Percentiles rank a stretch among this genome's conserved stretches.
These are phyloP conservation scores for Trametes coccinea DNA, from an alignment of 768 basidiomycete genomes.

Conservation along the genomic window DNA sequence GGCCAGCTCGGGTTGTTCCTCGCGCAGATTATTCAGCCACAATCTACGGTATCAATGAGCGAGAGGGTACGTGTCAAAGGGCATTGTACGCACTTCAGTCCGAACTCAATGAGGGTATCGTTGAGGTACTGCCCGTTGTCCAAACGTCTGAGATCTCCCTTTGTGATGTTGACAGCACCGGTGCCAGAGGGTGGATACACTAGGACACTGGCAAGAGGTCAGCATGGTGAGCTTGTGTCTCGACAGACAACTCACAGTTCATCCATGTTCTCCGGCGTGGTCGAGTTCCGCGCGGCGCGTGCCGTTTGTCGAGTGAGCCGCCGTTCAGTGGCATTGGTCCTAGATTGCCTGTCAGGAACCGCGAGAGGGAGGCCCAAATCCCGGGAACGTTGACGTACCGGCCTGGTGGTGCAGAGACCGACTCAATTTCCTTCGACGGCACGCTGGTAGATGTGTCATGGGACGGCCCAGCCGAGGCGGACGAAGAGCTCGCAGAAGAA, in stretches of 20 bases:
- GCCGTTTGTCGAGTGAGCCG: conserved; percentile 16
- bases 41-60: conserved; percentile 45
- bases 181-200: conserved; percentile 70
- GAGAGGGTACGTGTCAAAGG: neutral
- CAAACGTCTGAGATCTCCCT: conserved; percentile 73
- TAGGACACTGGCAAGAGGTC: conserved; percentile 52
- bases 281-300: conserved; percentile 3
- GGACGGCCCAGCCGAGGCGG: neutral
- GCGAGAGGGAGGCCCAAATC: neutral
- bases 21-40: conserved; percentile 64
- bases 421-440: neutral
- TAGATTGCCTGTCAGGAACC: neutral
- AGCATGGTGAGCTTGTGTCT: neutral
- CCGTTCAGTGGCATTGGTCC: conserved; percentile 1
- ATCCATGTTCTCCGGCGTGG: conserved; percentile 46
- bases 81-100: conserved; percentile 69
- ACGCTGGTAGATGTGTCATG: neutral
- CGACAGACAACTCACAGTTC: conserved; percentile 53
- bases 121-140: conserved; percentile 86
- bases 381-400: neutral
- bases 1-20: conserved; percentile 57
- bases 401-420: neutral
- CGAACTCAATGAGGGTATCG: conserved; percentile 96
- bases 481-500: neutral
- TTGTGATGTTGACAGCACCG: conserved; percentile 80